Evolutionary conservation across 2,329 filamentous ascomycete species (phyloP), one percentile per base, ranked within the genome.

Genomic region (Stachybotrys chlorohalonatus): DNA sequence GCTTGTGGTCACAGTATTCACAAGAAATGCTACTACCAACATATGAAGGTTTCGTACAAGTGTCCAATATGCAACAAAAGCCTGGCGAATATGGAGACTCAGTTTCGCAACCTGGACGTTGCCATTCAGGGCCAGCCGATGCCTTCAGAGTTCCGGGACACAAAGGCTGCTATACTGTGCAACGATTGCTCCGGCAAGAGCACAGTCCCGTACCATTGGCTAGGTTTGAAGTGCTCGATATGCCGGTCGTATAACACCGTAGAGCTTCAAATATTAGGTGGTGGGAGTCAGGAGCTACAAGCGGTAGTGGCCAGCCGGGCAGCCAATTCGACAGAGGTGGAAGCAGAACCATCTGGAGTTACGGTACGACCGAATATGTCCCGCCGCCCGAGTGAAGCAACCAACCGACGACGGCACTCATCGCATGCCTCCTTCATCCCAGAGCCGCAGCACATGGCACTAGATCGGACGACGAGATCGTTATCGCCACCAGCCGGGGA

Each of bases 31-130:
- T 94, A 95, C 66, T 83, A 89, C 49, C 83, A 94, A 62, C 89
- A 96, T 67, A 92, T 95, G 77, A 86, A 86, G 63, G 85, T 84
- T 4, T 95, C 92, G 6, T 99, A 97, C 75, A 95, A 93, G 66
- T 99, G 94, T 64, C 94, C 93, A 1, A 91, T 96, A 51, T 99
- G 94, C 79, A 95, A 87, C 73, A 95, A 94, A 71, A 96, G 89
- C 59, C 87, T 95, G n/a, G 84, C 90, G 60, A 97, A 97, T 66
- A 99, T 99, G 93, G 93, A 96, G 66, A 83, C 89, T 45, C 89
- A 95, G 62, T 99, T 97, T 74, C 85, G 90, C 51, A 94, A 94
- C 62, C 74, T 97, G 39, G 93, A 96, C 64, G 83, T 91, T 53
- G 86, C 90, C 52, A 96, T 99, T 57, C 81, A 88, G 59, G 80